Evolutionary conservation across 108 stramenopile genomes (phyloP).

Genomic region (Parietichytrium sp.): DNA sequence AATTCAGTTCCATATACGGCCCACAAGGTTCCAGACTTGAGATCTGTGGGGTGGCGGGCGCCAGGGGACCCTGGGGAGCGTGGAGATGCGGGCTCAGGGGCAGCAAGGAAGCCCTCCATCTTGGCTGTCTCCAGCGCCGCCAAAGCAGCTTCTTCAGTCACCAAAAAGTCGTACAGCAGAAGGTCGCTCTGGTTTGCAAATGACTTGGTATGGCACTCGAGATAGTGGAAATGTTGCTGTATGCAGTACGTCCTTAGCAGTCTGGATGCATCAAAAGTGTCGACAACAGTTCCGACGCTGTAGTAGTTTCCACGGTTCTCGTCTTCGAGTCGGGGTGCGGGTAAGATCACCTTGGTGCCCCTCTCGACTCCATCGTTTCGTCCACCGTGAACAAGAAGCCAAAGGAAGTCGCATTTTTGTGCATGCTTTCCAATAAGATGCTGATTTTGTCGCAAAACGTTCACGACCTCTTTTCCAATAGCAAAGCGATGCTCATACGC

Average conservation of each 20-base stretch:
- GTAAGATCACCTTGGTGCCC: too few species aligned
- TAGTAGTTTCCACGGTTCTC: too few species aligned
- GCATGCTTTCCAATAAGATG: too few species aligned
- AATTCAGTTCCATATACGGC: not conserved
- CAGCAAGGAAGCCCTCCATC: not conserved
- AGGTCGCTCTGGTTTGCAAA: not conserved
- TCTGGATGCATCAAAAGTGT: not conserved
- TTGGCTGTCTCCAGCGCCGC: not conserved
- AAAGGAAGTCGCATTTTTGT: too few species aligned
- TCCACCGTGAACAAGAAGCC: too few species aligned
- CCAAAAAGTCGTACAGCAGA: not conserved
- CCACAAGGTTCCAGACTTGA: not conserved
- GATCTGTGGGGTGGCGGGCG: not conserved
- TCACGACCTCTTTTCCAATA: too few species aligned
- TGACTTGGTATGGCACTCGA: not conserved
- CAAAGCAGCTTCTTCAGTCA: not conserved
- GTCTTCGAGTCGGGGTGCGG: too few species aligned
- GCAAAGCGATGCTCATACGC: too few species aligned
- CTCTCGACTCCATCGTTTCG: too few species aligned
- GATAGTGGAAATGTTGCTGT: not conserved
- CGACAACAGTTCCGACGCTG: not conserved
- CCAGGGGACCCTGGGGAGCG: conserved; percentile 11
- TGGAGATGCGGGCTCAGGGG: not conserved
- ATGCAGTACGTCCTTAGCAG: not conserved
- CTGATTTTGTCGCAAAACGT: too few species aligned